Conservation (phyloP, 495 filamentous ascomycete genomes). For the Daldinia caldariorum region DNA sequence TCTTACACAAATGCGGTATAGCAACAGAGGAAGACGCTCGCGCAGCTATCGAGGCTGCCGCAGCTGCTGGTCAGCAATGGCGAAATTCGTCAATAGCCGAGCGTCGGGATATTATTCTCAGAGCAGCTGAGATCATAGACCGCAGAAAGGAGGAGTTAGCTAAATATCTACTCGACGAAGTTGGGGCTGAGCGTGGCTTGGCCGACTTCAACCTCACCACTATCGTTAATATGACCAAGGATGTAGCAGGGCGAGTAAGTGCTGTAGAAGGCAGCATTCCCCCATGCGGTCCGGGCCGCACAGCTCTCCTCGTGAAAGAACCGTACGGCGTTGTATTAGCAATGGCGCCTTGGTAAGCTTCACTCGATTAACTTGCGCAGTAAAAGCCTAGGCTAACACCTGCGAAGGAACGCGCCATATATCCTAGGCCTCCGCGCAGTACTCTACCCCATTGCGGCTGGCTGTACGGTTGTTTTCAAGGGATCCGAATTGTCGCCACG, state of each 20-base stretch:
- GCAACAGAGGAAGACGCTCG: slow-evolving; percentile 71
- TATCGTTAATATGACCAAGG: slow-evolving; percentile 69
- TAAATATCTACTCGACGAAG: slow-evolving; percentile 73
- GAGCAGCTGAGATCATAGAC: slow-evolving; percentile 74
- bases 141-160: slow-evolving; percentile 70
- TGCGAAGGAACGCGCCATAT: slow-evolving; percentile 75
- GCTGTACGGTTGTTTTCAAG: slow-evolving; percentile 81
- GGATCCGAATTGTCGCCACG: slow-evolving; percentile 80
- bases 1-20: slow-evolving; percentile 68
- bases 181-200: slow-evolving; percentile 65
- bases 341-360: slow-evolving; percentile 81
- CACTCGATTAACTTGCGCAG: background rate
- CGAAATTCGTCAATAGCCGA: slow-evolving; percentile 65
- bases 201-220: slow-evolving; percentile 70
- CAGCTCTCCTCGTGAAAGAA: slow-evolving; percentile 79
- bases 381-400: slow-evolving; percentile 43
- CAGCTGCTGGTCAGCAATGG: slow-evolving; percentile 78
- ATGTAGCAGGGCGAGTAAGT: slow-evolving; percentile 74
- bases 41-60: slow-evolving; percentile 70
- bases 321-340: slow-evolving; percentile 83
- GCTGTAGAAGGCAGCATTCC: slow-evolving; percentile 71
- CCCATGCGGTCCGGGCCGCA: slow-evolving; percentile 59
- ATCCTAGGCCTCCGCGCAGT: slow-evolving; percentile 75
- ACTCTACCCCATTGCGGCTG: slow-evolving; percentile 80
- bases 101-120: slow-evolving; percentile 76